Conservation (phyloP, 2,329 filamentous ascomycete genomes). For the Aspergillus sojae region DNA sequence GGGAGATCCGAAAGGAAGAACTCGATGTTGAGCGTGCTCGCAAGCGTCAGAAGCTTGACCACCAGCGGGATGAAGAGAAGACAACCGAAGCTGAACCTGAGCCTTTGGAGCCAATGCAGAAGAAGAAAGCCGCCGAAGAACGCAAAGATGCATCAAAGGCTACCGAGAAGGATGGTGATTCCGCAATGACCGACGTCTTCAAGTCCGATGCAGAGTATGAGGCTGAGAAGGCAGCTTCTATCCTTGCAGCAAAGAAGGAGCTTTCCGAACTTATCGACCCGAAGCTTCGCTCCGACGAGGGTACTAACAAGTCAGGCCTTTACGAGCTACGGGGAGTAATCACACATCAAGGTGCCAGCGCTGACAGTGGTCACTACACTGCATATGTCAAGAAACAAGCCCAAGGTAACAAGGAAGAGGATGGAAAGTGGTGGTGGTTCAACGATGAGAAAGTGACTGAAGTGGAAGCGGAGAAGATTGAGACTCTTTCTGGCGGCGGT, state of each 20-base stretch:
- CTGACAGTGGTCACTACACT: constrained; percentile 97
- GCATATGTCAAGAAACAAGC: constrained; percentile 94
- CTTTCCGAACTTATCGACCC: constrained; percentile 76
- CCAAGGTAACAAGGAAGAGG: constrained; percentile 74
- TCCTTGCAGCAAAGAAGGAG: constrained; percentile 84
- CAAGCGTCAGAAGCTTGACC: constrained; percentile 82
- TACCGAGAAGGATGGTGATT: constrained; percentile 66
- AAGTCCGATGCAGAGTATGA: constrained; percentile 96
- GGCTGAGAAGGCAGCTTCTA: constrained; percentile 74
- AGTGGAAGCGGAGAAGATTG: constrained; percentile 88
- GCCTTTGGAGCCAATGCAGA: constrained; percentile 47
- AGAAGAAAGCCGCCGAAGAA: constrained; percentile 53
- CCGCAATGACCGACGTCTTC: constrained; percentile 72
- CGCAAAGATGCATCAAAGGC: constrained; percentile 53
- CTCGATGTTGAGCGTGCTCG: constrained; percentile 87
- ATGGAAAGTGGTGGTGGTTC: constrained; percentile 99
- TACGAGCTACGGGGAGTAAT: constrained; percentile 94
- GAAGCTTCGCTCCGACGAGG: constrained; percentile 73
- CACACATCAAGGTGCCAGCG: constrained; percentile 94
- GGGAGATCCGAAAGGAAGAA: constrained; percentile 92
- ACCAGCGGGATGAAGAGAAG: constrained; percentile 57
- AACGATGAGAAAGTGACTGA: constrained; percentile 97
- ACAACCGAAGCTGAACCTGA: constrained; percentile 40
- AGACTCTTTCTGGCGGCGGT: constrained; percentile 85
- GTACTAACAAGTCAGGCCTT: constrained; percentile 88